Conservation (phyloP, 1,284 basidiomycete species). For the Sphagnurus paluster region DNA sequence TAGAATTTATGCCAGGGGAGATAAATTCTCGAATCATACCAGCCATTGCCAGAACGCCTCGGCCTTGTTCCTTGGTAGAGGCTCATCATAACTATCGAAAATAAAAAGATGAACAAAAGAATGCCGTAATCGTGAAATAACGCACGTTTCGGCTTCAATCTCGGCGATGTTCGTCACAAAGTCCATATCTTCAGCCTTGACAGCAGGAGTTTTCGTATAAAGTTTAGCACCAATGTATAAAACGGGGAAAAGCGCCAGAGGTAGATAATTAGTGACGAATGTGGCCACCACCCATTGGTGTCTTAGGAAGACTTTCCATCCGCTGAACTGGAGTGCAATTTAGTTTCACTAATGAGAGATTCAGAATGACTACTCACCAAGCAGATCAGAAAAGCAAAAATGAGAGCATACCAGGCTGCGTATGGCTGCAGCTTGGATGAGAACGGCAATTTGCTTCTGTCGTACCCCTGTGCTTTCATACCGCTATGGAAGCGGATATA, state of each 20-base stretch:
- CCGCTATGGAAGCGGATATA: slow-evolving; percentile 82
- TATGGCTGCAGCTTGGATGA: slow-evolving; percentile 61
- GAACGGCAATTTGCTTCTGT: slow-evolving; percentile 69
- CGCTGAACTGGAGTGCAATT: slow-evolving; percentile 57
- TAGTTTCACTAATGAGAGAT: slow-evolving; percentile 1
- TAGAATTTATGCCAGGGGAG: neutral
- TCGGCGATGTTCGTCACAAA: slow-evolving; percentile 71
- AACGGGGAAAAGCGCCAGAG: slow-evolving; percentile 74
- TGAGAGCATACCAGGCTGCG: slow-evolving; percentile 68
- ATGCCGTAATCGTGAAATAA: slow-evolving; percentile 7
- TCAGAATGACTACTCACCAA: slow-evolving; percentile 49
- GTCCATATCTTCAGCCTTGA: slow-evolving; percentile 71
- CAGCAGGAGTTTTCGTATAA: slow-evolving; percentile 46
- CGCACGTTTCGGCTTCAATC: slow-evolving; percentile 69
- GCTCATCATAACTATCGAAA: slow-evolving; percentile 56
- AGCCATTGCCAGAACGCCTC: slow-evolving; percentile 76
- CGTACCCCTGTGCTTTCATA: slow-evolving; percentile 72
- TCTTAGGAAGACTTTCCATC: slow-evolving; percentile 75
- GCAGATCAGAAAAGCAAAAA: slow-evolving; percentile 60
- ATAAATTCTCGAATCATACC: no score
- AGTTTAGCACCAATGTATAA: slow-evolving; percentile 64
- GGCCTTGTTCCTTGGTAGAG: slow-evolving; percentile 63
- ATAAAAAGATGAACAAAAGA: slow-evolving; percentile 4
- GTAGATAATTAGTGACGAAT: slow-evolving; percentile 81
- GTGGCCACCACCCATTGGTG: slow-evolving; percentile 57